These are phyloP conservation scores for Ambrosia trifida DNA, from an alignment of 129 eudicot species.

Conservation along the genomic window DNA sequence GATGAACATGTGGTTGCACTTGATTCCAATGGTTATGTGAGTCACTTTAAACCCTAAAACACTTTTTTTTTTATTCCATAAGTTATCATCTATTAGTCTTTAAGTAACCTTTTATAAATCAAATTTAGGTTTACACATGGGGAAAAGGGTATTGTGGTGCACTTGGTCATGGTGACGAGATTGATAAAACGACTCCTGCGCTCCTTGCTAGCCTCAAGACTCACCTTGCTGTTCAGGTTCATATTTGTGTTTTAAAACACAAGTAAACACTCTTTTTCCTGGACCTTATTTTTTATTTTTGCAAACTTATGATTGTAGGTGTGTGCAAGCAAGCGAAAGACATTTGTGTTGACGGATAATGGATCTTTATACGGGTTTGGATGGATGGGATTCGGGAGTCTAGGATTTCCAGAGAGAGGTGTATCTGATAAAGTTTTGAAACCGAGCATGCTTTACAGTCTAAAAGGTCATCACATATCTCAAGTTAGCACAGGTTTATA, in stretches of 20 bases:
- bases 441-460: constrained; percentile 66
- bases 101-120: neutral
- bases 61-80: neutral
- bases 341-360: constrained; percentile 70
- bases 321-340: constrained; percentile 94
- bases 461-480: constrained; percentile 63
- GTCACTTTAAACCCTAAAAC: neutral
- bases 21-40: constrained; percentile 84
- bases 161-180: constrained; percentile 93
- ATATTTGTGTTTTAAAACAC: neutral
- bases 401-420: constrained; percentile 85
- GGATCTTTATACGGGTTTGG: constrained; percentile 89
- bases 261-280: constrained; percentile 13
- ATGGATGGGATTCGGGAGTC: constrained; percentile 96
- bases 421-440: constrained; percentile 67
- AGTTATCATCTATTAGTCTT: neutral
- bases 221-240: constrained; percentile 85
- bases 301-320: constrained; percentile 40
- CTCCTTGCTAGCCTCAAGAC: constrained; percentile 51
- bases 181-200: constrained; percentile 74
- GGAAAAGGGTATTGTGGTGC: constrained; percentile 99
- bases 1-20: constrained; percentile 97
- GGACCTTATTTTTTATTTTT: neutral
- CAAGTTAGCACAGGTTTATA: constrained; percentile 93
- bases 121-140: constrained; percentile 85